These are phyloP conservation scores for Grigorovia transvaalensis DNA, from an alignment of 805 yeast genomes.

Conservation along the genomic window DNA sequence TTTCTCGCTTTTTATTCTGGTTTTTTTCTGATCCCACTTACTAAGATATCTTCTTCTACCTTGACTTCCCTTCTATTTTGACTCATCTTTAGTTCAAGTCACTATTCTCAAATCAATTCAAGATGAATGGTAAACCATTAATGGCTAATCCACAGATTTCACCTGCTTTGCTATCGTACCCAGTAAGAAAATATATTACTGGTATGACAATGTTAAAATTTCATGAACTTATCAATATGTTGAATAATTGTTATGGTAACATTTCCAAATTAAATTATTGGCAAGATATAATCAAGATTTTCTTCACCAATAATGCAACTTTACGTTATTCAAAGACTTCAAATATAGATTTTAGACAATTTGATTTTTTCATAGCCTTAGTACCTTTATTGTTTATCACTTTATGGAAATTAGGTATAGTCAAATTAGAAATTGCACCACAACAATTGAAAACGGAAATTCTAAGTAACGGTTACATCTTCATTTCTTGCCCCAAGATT, in stretches of 20 bases:
- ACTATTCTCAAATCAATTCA: no score
- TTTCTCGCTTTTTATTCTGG: no score
- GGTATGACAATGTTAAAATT: conserved; percentile 42
- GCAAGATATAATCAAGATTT: conserved; percentile 39
- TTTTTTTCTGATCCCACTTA: no score
- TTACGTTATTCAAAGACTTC: conserved; percentile 38
- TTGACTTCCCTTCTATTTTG: no score
- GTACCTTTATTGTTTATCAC: conserved; percentile 34
- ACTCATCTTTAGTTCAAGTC: no score
- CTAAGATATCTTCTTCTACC: no score
- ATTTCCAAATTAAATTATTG: conserved; percentile 39
- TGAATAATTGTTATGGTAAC: conserved; percentile 35
- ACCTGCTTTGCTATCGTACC: conserved; percentile 15
- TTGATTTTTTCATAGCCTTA: conserved; percentile 40
- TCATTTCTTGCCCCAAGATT: conserved; percentile 43
- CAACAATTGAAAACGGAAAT: conserved; percentile 42
- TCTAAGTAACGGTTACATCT: conserved; percentile 42
- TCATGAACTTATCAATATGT: conserved; percentile 39
- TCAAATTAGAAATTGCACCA: conserved; percentile 39
- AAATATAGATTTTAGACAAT: conserved; percentile 41
- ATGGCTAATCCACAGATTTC: conserved; percentile 2
- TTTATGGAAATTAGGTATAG: conserved; percentile 40
- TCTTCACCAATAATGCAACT: conserved; percentile 42
- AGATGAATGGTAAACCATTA: neutral
- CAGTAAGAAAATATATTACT: conserved; percentile 32